These are phyloP conservation scores for Arachis hypogaea DNA, from an alignment of 306 rosid genomes.

Conservation along the genomic window DNA sequence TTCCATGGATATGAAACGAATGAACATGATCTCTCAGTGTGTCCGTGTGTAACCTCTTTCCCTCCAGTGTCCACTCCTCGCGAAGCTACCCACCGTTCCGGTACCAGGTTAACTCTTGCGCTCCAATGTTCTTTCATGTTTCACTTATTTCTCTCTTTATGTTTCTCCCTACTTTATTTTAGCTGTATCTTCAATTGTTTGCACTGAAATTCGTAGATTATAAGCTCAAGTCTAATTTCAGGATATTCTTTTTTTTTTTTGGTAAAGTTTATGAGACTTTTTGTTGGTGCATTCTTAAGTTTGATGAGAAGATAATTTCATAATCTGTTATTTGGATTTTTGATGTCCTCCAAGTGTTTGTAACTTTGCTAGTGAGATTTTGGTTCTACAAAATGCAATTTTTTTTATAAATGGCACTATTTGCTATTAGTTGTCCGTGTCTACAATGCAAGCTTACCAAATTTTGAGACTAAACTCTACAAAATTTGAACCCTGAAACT, in stretches of 20 bases:
- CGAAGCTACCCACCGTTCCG: background rate
- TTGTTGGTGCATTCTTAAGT: background rate
- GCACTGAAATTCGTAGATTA: background rate
- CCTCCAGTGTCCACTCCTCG: background rate
- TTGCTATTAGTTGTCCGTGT: too few species aligned
- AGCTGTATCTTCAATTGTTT: background rate
- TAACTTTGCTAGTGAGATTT: background rate
- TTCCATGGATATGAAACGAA: background rate
- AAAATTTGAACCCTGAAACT: too few species aligned
- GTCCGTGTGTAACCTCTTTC: background rate
- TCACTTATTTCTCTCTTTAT: background rate
- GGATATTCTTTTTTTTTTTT: background rate
- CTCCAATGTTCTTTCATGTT: background rate
- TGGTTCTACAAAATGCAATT: background rate
- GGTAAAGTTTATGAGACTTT: background rate
- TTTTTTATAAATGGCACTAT: too few species aligned
- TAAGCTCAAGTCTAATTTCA: background rate
- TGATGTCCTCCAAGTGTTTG: background rate
- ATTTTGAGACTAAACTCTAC: too few species aligned
- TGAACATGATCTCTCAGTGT: constrained; percentile 1
- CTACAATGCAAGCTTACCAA: too few species aligned
- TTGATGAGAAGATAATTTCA: background rate
- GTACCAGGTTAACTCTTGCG: constrained; percentile 7
- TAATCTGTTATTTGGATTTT: background rate
- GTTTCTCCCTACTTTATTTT: background rate